phyloP scores from a whole-genome alignment of 163 green algal genomes.

The Smithsoniella earleae region DNA sequence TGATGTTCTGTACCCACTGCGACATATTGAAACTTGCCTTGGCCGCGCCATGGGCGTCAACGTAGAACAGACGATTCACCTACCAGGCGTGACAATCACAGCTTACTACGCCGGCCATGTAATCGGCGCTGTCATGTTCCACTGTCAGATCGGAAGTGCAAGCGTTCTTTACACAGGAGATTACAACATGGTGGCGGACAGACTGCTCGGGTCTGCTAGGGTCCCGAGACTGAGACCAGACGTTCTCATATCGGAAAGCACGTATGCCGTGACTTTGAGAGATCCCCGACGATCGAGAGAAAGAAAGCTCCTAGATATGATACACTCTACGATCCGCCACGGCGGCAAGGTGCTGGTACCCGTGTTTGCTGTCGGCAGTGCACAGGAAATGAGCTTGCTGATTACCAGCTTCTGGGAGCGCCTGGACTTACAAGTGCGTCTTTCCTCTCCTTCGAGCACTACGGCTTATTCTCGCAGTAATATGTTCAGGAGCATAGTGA shows the following conservation, averaged over 20 bases:
- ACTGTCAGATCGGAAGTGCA: constrained; percentile 34
- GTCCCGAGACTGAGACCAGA: constrained; percentile 36
- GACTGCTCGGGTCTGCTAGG: constrained; percentile 43
- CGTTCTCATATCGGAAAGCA: constrained; percentile 49
- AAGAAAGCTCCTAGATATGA: constrained; percentile 37
- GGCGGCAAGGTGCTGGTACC: constrained; percentile 50
- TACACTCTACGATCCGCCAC: constrained; percentile 11
- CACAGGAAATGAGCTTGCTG: constrained; percentile 53
- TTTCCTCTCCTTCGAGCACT: too few species aligned
- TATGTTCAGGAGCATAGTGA: too few species aligned
- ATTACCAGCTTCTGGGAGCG: constrained; percentile 52
- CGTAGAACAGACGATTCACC: background rate
- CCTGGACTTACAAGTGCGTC: constrained; percentile 33
- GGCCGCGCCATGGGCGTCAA: background rate
- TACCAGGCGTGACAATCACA: constrained; percentile 38
- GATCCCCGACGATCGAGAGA: constrained; percentile 39
- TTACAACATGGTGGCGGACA: constrained; percentile 36
- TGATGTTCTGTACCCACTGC: constrained; percentile 37
- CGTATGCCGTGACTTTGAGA: constrained; percentile 55
- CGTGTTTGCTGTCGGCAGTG: constrained; percentile 46
- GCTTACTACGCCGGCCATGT: constrained; percentile 61
- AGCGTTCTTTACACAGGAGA: constrained; percentile 48
- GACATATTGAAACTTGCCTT: background rate
- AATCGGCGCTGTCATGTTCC: constrained; percentile 45
- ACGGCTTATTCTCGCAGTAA: too few species aligned